These are phyloP conservation scores for Ogataea corticis DNA, from an alignment of 805 yeast genomes.

Conservation along the genomic window DNA sequence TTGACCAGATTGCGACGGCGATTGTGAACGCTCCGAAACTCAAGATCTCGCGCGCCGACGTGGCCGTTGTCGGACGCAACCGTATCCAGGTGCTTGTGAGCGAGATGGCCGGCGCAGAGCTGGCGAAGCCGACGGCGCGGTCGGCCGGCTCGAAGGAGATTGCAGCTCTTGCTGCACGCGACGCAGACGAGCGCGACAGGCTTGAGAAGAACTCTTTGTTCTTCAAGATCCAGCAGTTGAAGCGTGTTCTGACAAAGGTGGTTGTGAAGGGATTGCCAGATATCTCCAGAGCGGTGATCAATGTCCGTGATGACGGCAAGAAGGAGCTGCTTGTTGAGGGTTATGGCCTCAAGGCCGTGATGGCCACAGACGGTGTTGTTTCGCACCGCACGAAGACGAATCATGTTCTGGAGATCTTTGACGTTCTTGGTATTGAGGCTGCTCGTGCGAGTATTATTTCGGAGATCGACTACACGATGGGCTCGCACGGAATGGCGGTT, in stretches of 20 bases:
- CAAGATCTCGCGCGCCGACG: conserved; percentile 74
- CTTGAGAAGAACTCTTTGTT: conserved; percentile 55
- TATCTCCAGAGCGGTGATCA: conserved; percentile 94
- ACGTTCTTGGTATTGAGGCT: conserved; percentile 95
- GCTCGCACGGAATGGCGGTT: conserved; percentile 99
- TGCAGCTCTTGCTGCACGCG: conserved; percentile 30
- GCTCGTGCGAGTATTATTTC: conserved; percentile 90
- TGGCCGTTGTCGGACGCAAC: conserved; percentile 64
- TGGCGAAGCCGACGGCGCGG: conserved; percentile 43
- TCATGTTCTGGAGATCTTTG: conserved; percentile 86
- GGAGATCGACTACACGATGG: conserved; percentile 97
- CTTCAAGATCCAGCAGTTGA: conserved; percentile 85
- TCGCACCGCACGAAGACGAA: conserved; percentile 87
- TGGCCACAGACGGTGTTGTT: conserved; percentile 96
- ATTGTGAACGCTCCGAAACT: conserved; percentile 83
- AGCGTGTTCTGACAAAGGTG: conserved; percentile 80
- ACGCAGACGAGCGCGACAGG: conserved; percentile 39
- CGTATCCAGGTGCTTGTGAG: conserved; percentile 65
- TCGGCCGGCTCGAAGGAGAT: conserved; percentile 37
- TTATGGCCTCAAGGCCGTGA: conserved; percentile 91
- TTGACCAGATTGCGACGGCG: conserved; percentile 85
- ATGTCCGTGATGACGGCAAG: conserved; percentile 80
- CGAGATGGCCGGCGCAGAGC: conserved; percentile 38
- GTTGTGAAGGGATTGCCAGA: conserved; percentile 93
- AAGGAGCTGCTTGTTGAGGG: conserved; percentile 97